A percentile compares a stretch with the other conserved stretches of the same genome.
These are phyloP conservation scores for Acidiella bohemica DNA, from an alignment of 495 filamentous ascomycete species.

Conservation along the genomic window DNA sequence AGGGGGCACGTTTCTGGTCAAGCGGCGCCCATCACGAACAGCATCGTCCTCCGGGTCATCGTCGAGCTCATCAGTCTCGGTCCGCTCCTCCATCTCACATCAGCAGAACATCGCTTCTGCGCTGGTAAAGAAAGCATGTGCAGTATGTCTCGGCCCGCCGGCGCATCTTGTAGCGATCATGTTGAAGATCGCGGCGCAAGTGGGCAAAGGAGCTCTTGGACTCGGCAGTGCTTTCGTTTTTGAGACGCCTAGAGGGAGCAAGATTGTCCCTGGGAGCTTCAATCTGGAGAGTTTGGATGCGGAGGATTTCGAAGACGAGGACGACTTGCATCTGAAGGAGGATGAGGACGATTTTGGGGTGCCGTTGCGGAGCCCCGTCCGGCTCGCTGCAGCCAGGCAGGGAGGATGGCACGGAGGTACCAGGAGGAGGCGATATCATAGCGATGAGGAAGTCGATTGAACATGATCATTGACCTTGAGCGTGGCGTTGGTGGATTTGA, in stretches of 20 bases:
- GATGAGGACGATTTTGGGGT: conserved; percentile 29
- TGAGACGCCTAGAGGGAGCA: conserved; percentile 6
- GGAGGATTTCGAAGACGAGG: conserved; percentile 5
- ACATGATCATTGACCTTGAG: no score
- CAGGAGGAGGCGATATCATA: no score
- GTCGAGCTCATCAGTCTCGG: conserved; percentile 38
- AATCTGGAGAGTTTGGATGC: conserved; percentile 10
- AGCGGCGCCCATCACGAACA: conserved; percentile 2
- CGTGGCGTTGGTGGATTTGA: no score
- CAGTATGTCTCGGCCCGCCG: conserved; percentile 62
- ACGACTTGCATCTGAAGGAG: conserved; percentile 24
- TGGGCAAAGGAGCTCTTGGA: conserved; percentile 48
- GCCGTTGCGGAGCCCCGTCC: conserved; percentile 22
- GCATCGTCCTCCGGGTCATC: conserved; percentile 10
- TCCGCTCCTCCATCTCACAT: conserved; percentile 27
- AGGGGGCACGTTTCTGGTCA: conserved; percentile 8
- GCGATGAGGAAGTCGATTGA: no score
- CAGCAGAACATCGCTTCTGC: conserved; percentile 49
- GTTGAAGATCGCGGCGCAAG: conserved; percentile 62
- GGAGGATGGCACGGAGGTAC: no score
- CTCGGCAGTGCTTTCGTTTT: conserved; percentile 3
- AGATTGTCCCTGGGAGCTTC: conserved; percentile 16
- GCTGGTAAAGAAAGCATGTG: conserved; percentile 60
- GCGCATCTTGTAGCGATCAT: conserved; percentile 61
- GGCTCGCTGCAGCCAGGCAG: conserved; percentile 7